A percentile compares a stretch with the other conserved stretches of the same genome.
Conservation (phyloP, 805 yeast species). For the Candida sithepensis region DNA sequence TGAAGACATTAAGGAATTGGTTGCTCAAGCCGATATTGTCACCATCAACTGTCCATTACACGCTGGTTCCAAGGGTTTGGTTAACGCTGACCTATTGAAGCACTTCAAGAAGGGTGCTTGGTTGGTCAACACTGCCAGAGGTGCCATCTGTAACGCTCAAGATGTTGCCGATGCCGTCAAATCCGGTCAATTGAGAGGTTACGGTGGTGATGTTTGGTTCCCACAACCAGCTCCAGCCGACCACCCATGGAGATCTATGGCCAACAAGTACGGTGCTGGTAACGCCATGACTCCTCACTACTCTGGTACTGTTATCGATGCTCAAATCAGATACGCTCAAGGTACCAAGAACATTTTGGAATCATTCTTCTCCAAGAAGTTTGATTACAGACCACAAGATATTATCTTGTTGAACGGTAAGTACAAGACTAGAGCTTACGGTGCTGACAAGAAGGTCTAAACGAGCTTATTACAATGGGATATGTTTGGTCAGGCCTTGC, state of each 20-base stretch:
- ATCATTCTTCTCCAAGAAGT: conserved; percentile 57
- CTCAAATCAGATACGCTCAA: conserved; percentile 68
- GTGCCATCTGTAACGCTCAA: conserved; percentile 70
- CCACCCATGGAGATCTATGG: conserved; percentile 76
- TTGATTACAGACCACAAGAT: conserved; percentile 74
- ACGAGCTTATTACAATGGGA: not conserved
- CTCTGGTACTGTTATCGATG: conserved; percentile 77
- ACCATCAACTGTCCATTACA: conserved; percentile 78
- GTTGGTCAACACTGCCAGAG: conserved; percentile 77
- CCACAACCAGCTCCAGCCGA: conserved; percentile 79
- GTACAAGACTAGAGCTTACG: conserved; percentile 73
- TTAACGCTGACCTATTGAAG: conserved; percentile 61
- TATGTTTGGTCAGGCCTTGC: not conserved
- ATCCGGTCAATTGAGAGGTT: conserved; percentile 68
- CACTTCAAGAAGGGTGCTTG: conserved; percentile 73
- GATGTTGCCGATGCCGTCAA: conserved; percentile 73
- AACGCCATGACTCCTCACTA: conserved; percentile 85
- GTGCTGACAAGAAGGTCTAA: conserved; percentile 39
- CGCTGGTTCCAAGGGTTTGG: conserved; percentile 61
- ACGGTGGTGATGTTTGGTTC: conserved; percentile 84
- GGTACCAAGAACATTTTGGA: conserved; percentile 67
- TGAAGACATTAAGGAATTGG: conserved; percentile 59
- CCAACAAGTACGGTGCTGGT: conserved; percentile 65
- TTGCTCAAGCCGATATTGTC: conserved; percentile 64
- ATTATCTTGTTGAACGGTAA: conserved; percentile 67